Percentiles rank a stretch among this genome's conserved stretches.
Evolutionary conservation across 306 rosid genomes (phyloP).

Genomic region (Dalbergia oliveri): DNA sequence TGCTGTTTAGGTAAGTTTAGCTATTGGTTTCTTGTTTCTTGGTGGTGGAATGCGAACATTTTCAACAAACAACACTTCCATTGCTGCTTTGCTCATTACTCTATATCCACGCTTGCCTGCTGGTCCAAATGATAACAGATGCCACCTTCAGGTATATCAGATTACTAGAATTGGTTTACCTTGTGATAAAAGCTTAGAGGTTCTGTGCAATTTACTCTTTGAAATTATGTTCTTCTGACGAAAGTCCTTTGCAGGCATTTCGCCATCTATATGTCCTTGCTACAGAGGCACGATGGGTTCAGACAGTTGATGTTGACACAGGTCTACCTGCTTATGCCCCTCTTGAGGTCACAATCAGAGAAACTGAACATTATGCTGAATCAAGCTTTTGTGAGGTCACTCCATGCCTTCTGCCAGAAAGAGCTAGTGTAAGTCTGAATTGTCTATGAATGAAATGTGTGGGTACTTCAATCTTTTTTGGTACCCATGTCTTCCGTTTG

Average conservation of each 20-base stretch:
- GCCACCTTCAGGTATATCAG: constrained; percentile 92
- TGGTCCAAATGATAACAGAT: constrained; percentile 94
- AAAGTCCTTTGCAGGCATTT: constrained; percentile 74
- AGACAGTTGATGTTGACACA: constrained; percentile 95
- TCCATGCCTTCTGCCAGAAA: constrained; percentile 97
- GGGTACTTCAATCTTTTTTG: constrained; percentile 31
- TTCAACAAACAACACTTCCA: constrained; percentile 83
- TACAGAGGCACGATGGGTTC: constrained; percentile 97
- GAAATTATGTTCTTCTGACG: constrained; percentile 45
- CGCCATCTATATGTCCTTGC: constrained; percentile 96
- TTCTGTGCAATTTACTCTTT: background rate
- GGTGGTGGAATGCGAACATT: constrained; percentile 98
- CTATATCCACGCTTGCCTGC: constrained; percentile 96
- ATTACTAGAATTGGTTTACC: constrained; percentile 29
- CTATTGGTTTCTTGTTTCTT: constrained; percentile 93
- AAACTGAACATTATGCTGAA: constrained; percentile 93
- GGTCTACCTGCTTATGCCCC: constrained; percentile 97
- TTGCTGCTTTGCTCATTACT: constrained; percentile 93
- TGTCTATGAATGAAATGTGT: constrained; percentile 33
- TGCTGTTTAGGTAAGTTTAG: constrained; percentile 84
- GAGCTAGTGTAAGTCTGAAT: constrained; percentile 76
- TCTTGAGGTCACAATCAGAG: constrained; percentile 81
- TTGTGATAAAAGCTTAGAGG: constrained; percentile 5
- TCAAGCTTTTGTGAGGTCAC: constrained; percentile 94
- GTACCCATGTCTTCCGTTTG: constrained; percentile 1